Conservation (phyloP, 768 basidiomycete genomes). For the Amanita inopinata region DNA sequence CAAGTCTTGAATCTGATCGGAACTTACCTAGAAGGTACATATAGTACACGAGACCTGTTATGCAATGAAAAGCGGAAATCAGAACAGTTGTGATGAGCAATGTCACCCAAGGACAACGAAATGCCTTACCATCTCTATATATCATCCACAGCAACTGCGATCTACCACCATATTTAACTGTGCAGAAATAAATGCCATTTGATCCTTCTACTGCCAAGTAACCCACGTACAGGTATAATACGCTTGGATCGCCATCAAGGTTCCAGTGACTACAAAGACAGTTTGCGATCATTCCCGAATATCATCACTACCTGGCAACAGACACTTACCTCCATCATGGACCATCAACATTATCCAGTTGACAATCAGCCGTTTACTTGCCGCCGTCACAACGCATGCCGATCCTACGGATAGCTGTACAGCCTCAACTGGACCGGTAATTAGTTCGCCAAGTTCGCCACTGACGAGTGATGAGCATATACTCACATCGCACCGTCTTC, state of each 20-base stretch:
- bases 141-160: not conserved
- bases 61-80: not conserved
- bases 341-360: not conserved
- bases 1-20: no score
- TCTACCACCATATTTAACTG: not conserved
- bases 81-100: not conserved
- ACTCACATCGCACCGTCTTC: not conserved
- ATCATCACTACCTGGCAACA: no score
- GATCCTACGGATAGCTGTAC: not conserved
- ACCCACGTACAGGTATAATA: not conserved
- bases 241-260: not conserved
- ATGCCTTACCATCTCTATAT: not conserved
- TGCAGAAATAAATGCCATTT: not conserved
- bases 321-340: not conserved
- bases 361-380: not conserved
- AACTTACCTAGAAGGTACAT: not conserved
- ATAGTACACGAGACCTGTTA: not conserved
- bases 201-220: not conserved
- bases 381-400: not conserved
- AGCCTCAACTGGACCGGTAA: not conserved
- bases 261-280: not conserved
- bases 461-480: no score
- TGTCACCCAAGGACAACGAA: no score
- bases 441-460: no score
- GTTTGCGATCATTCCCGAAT: not conserved